A percentile compares a stretch with the other conserved stretches of the same genome.
These are phyloP conservation scores for Sutorius australiensis DNA, from an alignment of 768 basidiomycete species.

Conservation along the genomic window DNA sequence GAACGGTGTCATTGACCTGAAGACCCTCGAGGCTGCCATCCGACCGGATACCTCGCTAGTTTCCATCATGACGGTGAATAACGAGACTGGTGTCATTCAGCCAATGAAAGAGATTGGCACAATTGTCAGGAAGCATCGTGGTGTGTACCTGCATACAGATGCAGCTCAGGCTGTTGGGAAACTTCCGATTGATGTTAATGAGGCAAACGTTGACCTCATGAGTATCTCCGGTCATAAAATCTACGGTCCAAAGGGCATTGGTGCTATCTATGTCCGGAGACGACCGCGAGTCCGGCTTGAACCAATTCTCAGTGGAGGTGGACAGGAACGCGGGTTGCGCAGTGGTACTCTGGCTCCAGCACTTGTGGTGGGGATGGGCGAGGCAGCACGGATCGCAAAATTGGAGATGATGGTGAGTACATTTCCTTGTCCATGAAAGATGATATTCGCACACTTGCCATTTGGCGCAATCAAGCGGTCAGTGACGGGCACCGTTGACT, in stretches of 20 bases:
- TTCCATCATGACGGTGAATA: slow-evolving; percentile 98
- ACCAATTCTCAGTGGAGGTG: slow-evolving; percentile 92
- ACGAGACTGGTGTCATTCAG: slow-evolving; percentile 98
- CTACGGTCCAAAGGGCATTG: slow-evolving; percentile 96
- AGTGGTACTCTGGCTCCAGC: slow-evolving; percentile 92
- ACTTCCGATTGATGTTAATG: slow-evolving; percentile 89
- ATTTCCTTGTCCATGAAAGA: slow-evolving; percentile 32
- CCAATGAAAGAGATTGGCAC: slow-evolving; percentile 94
- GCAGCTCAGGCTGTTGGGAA: slow-evolving; percentile 95
- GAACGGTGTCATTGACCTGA: slow-evolving; percentile 78
- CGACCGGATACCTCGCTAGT: slow-evolving; percentile 92
- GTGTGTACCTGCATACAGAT: slow-evolving; percentile 94
- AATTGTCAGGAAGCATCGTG: slow-evolving; percentile 79
- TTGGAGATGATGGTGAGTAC: slow-evolving; percentile 87
- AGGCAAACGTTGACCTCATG: slow-evolving; percentile 92
- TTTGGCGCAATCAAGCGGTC: slow-evolving; percentile 43
- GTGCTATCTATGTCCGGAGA: slow-evolving; percentile 90
- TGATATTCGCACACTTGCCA: slow-evolving; percentile 43
- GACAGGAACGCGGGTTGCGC: slow-evolving; percentile 92
- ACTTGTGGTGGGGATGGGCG: slow-evolving; percentile 88
- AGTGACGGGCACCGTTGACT: slow-evolving; percentile 13
- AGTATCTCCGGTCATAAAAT: slow-evolving; percentile 97
- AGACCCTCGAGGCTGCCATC: slow-evolving; percentile 80
- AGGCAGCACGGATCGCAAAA: slow-evolving; percentile 89
- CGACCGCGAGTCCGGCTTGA: slow-evolving; percentile 91